Evolutionary conservation across 495 filamentous ascomycete genomes (phyloP).

Genomic region (Geopyxis carbonaria): DNA sequence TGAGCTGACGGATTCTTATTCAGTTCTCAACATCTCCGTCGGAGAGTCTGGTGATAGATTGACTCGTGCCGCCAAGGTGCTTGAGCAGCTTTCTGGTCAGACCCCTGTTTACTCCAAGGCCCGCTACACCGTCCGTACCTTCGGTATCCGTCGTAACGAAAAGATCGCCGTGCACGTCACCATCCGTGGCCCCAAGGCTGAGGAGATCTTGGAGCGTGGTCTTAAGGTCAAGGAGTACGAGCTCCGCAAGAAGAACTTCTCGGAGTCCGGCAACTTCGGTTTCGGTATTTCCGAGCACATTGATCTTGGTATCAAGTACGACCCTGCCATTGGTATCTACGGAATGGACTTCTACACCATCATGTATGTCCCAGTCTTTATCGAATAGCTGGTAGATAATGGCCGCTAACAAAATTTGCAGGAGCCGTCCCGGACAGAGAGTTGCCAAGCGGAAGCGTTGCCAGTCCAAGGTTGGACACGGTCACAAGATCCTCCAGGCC

Average conservation of each 20-base stretch:
- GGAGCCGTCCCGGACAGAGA: constrained; percentile 91
- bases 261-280: constrained; percentile 97
- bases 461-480: constrained; percentile 68
- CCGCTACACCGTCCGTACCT: constrained; percentile 99
- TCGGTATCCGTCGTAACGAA: constrained; percentile 99
- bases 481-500: constrained; percentile 76
- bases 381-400: not conserved
- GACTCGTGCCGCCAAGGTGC: constrained; percentile 98
- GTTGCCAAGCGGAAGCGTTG: constrained; percentile 83
- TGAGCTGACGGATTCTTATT: not conserved
- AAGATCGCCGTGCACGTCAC: constrained; percentile 99
- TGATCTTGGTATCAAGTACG: constrained; percentile 99
- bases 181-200: constrained; percentile 97
- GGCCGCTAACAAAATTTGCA: constrained; percentile 18
- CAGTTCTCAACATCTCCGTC: constrained; percentile 97
- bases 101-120: constrained; percentile 98
- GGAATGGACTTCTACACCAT: constrained; percentile 99
- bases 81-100: constrained; percentile 98
- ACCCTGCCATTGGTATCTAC: constrained; percentile 98
- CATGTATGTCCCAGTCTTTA: constrained; percentile 47
- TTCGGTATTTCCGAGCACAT: constrained; percentile 99
- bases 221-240: constrained; percentile 99
- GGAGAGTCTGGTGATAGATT: constrained; percentile 99
- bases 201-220: constrained; percentile 99
- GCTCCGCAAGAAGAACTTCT: constrained; percentile 97